Base-by-base conservation (phyloP, 148 eudicot genomes). In the Rhododendron kiyosumense region DNA sequence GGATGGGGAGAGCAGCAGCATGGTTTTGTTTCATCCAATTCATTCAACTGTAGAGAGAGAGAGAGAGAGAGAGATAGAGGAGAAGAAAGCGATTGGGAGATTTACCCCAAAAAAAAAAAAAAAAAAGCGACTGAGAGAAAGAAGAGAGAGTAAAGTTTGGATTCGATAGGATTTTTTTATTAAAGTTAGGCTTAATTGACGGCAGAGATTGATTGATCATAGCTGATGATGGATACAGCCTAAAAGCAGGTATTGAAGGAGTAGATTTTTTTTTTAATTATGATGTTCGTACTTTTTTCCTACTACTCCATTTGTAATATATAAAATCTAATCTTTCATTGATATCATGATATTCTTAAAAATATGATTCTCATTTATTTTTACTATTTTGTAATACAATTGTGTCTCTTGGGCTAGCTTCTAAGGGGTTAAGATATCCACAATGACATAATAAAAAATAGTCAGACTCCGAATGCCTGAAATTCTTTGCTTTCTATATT, bases 1-100 rank as follows among this genome's bases (percentile, higher is more conserved):
- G 75, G 88, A 90, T 18, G 94, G 98, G 28, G 92, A 86, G 28
- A 65, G 71, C 30, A 65, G 71, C 61, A 95, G 88, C 94, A 94
- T 91, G 2, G 52, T 86, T 22, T 49, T 8, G 26, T 69, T 28
- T 57, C 63, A 69, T 65, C 14, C 3, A n/a, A 65, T 61, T 52
- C 52, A 49, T 67, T 10, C 32, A 26, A 69, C 75, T 28, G 75
- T 69, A 30, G 36, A 63, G 28, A 24, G 63, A 41, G 7, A 41
- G 6, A 18, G 61, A 54, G 13, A 6, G 1, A 41, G 45, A 41
- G 45, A 41, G 45, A 41, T 0, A 7, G n/a, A 24, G n/a, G 3
- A 63, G 73, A 10, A 36, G 75, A 69, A 69, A 69, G 75, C 75
- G 75, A 30, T 28, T 12, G 75, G 30, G 36, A 30, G 45, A 41